Percentiles rank a stretch among this genome's conserved stretches.
These are phyloP conservation scores for Setomelanomma holmii DNA, from an alignment of 2,329 filamentous ascomycete genomes.

Conservation along the genomic window DNA sequence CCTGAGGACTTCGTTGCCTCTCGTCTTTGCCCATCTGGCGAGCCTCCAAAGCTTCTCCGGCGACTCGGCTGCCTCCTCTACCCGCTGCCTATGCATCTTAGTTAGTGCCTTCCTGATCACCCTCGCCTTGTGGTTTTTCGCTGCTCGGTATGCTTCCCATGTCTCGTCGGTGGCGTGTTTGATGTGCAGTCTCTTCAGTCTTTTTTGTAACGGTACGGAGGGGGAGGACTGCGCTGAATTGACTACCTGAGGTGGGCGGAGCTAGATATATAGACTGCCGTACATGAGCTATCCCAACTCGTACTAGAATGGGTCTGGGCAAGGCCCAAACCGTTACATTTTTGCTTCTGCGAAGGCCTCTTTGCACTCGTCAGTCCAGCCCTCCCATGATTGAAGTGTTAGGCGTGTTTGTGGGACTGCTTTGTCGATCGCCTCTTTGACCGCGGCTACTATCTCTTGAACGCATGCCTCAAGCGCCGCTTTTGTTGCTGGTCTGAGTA, in stretches of 20 bases:
- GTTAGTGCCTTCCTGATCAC: constrained; percentile 23
- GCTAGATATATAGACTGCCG: too few relatives aligned
- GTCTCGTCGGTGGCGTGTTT: constrained; percentile 8
- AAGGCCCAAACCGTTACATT: too few relatives aligned
- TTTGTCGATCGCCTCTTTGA: constrained; percentile 11
- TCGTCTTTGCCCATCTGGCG: constrained; percentile 32
- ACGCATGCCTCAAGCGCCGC: constrained; percentile 14
- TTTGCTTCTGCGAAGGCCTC: constrained; percentile 16
- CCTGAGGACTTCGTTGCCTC: constrained; percentile 10
- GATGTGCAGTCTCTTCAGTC: constrained; percentile 14
- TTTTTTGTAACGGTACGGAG: too few relatives aligned
- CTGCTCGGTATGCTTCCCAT: constrained; percentile 16
- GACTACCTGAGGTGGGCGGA: too few relatives aligned
- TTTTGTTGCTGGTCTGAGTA: constrained; percentile 14
- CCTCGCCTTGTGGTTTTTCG: constrained; percentile 34
- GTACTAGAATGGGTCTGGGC: too few relatives aligned
- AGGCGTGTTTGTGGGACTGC: constrained; percentile 6
- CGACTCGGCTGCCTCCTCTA: constrained; percentile 27
- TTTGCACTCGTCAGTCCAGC: constrained; percentile 16
- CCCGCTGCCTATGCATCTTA: constrained; percentile 23
- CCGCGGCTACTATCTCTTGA: constrained; percentile 8
- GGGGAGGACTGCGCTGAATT: too few relatives aligned
- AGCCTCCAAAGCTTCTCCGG: constrained; percentile 29
- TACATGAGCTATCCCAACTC: too few relatives aligned
- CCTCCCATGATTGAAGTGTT: constrained; percentile 2